A percentile compares a stretch with the other conserved stretches of the same genome.
These are phyloP conservation scores for Ramalina intermedia DNA, from an alignment of 495 filamentous ascomycete genomes.

Conservation along the genomic window DNA sequence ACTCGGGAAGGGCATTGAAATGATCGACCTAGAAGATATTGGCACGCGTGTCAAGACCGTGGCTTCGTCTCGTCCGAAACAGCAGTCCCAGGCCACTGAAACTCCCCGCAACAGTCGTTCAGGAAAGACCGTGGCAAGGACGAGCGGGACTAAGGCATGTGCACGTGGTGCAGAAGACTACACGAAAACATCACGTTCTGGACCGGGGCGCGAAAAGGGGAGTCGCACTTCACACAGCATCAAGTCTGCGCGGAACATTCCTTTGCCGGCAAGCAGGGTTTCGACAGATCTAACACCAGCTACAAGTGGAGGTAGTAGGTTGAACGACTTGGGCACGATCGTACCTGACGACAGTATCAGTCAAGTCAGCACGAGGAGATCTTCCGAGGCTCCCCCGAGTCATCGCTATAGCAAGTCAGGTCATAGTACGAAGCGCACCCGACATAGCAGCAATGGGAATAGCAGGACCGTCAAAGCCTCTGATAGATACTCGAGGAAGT, in stretches of 20 bases:
- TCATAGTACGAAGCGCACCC: not conserved
- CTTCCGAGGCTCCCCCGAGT: not conserved
- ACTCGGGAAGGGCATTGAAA: conserved; percentile 2
- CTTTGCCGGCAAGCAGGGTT: conserved; percentile 34
- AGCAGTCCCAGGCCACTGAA: not conserved
- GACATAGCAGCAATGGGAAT: conserved; percentile 7
- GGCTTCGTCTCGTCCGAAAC: conserved; percentile 16
- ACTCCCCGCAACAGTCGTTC: conserved; percentile 4
- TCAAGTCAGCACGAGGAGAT: conserved; percentile 37
- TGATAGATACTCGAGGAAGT: not conserved
- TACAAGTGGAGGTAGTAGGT: conserved; percentile 17
- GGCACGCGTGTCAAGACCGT: conserved; percentile 26
- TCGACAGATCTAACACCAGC: conserved; percentile 12
- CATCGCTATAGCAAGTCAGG: not conserved
- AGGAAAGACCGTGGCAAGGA: conserved; percentile 3
- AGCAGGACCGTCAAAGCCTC: conserved; percentile 26
- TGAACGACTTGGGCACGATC: conserved; percentile 30
- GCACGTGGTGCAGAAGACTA: conserved; percentile 1
- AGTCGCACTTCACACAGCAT: not conserved
- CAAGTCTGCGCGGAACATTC: conserved; percentile 22
- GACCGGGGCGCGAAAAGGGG: not conserved
- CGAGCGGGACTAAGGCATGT: conserved; percentile 4
- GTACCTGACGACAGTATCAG: conserved; percentile 55
- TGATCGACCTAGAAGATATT: conserved; percentile 21
- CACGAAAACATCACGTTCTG: conserved; percentile 8